Base-by-base conservation (phyloP, 352 stramenopile species). In the Globisporangium alternatum region DNA sequence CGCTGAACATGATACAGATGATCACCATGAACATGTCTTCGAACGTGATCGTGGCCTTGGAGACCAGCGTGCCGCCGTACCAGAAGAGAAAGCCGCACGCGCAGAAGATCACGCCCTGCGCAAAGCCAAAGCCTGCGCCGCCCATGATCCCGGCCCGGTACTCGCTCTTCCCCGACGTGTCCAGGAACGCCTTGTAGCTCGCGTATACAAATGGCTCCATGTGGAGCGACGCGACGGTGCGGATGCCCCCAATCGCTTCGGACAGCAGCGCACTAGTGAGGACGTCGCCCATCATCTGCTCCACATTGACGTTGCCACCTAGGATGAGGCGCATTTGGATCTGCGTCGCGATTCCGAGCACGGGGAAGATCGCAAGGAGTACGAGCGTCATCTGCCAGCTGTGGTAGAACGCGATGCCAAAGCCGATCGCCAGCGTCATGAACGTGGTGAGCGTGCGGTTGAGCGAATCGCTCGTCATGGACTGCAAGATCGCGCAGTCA, bases 61-160 rank as follows among this genome's bases (percentile, higher is more conserved):
- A 72, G 17, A 93, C 83, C 65, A 85, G 78, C 21, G 64, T 75
- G 22, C 74, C 78, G 22, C 78, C 88, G 41, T 86, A 71, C 71
- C 75, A 95, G 62, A 96, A 96, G 30, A 92, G 71, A 28, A 96
- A 75, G 0, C 75, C 83, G 37, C 91, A 72, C 1, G 76, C 67
- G 39, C 80, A 63, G 31, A 95, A 89, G 68, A 86, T 89, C 12
- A 91, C 69, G 35, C 81, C 70, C 55, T 95, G 82, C 1, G 76
- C 86, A 21, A 92, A 60, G n/a, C 88, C 88, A 56, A 90, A 83
- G 9, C 69, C 84, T 25, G 84, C 56, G 17, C 88, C 88, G 10
- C 72, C 77, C 8, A 80, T 64, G 7, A 92, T 53, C 1, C 86
- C 86, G 39, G 76, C 70, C 39, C 77, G 78, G 3, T 80, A 58